Base-by-base conservation (phyloP, 1,284 basidiomycete species). In the Flammula alnicola region DNA sequence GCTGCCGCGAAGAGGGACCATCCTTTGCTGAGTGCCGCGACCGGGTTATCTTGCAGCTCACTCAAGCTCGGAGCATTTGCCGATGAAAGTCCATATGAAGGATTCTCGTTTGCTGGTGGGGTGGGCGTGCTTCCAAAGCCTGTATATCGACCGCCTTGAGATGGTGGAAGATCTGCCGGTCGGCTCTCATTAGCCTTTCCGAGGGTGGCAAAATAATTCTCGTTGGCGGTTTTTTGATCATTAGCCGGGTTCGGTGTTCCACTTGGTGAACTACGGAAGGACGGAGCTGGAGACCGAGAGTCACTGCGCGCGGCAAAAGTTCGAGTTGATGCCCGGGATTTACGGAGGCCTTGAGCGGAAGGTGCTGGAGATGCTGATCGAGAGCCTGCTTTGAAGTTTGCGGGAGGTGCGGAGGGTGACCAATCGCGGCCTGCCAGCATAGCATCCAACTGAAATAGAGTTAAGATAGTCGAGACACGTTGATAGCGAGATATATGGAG, bases 1-100 rank as follows among this genome's bases (percentile, higher is more conserved):
- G 81, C 90, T 0, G 86, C 78, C 31, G 88, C 86, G 58, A 94
- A 83, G 35, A 93, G 69, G 12, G 88, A 89, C 91, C 92, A 94
- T 38, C 92, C 90, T 69, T 93, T 93, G 62, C 80, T 81, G 6
- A 94, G 69, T 0, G 92, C 91, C 12, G 79, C 83, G 42, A 83
- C 71, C 0, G 91, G 91, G 63, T 91, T 88, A 41, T 88, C 83
- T 62, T 92, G 87, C 22, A 93, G 67, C n/a, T 94, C 91, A 23
- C 70, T 64, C 2, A 93, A 63, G 0, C 80, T 76, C 1, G 91
- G 91, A 22, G 86, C 82, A 14, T 84, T 80, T 3, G 79, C 78
- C 31, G 90, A 91, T 1, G 88, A 88, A 37, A 88, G 73, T n/a
- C n/a, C n/a, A n/a, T n/a, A n/a, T n/a, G n/a, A n/a, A 11, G 85